Evolutionary conservation across 495 filamentous ascomycete species (phyloP), one percentile per base, ranked within the genome.

Genomic region (Paragyromitra xinjiangensis): DNA sequence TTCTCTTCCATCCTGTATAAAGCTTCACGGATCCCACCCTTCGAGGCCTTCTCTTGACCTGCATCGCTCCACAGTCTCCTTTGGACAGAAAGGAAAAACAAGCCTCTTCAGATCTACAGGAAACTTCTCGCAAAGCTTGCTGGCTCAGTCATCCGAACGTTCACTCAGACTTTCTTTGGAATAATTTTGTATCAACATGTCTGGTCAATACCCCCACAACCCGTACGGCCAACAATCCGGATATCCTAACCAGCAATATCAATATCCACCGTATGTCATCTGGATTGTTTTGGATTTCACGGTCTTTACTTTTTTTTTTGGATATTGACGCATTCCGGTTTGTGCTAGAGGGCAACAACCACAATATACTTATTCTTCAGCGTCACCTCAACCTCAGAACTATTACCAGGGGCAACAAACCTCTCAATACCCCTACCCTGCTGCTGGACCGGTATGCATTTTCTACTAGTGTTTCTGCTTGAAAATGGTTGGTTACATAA

Each of bases 351-450:
- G 62, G 26, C 78, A 74, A 42, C 80, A 73, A 34, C 81, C 74
- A 69, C 63, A 48, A 58, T 81, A 82, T 63, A 77, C 72, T 76
- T 82, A 82, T 63, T 72, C 76, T 63, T 64, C 71, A 64, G 58
- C 40, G 55, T 53, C 68, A n/a, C 40, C 68, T 64, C 76, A 69
- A 64, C 63, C 51, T 22, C 79, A 81, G 22, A 58, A 44, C 8
- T 79, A 74, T 39, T 80, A 82, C 8, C 80, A 39, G 63, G 8
- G 75, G 68, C 77, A 68, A n/a, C 69, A 77, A 24, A 12, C 61
- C 42, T n/a, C 64, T 11, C 81, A 82, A 42, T 81, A 78, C 37
- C 67, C 64, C 22, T 79, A 79, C 67, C 29, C 73, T 40, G 6
- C 51, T 71, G 24, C 11, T 39, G 61, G 75, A 63, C 61, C 75